Evolutionary conservation across 192 early-diverging fungal genomes (phyloP).

Genomic region (Phycomyces blakesleeanus): DNA sequence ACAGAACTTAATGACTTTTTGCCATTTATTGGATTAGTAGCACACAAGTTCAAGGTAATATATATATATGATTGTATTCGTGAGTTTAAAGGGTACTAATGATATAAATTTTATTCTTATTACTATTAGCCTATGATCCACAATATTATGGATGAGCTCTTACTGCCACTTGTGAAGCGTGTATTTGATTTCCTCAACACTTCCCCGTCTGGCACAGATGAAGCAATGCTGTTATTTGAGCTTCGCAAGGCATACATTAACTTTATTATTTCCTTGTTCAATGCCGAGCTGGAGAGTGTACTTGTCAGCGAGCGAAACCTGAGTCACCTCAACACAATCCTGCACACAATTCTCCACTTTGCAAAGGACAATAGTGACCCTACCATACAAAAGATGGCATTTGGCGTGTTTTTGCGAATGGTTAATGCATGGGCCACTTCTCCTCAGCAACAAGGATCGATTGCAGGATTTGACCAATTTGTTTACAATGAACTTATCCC

Average conservation of each 20-base stretch:
- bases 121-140: constrained; percentile 55
- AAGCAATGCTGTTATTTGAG: constrained; percentile 69
- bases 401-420: constrained; percentile 66
- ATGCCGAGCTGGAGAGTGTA: constrained; percentile 70
- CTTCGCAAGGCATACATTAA: constrained; percentile 80
- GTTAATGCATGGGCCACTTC: constrained; percentile 58
- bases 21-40: constrained; percentile 76
- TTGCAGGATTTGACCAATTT: constrained; percentile 70
- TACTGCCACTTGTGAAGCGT: constrained; percentile 75
- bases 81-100: no score
- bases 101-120: no score
- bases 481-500: constrained; percentile 71
- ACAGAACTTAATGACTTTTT: constrained; percentile 83
- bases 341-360: constrained; percentile 66
- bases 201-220: constrained; percentile 83
- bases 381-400: constrained; percentile 59
- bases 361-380: constrained; percentile 61
- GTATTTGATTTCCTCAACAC: constrained; percentile 85
- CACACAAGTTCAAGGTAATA: constrained; percentile 87
- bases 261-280: constrained; percentile 78
- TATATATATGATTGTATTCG: no score
- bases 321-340: constrained; percentile 52
- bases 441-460: constrained; percentile 10
- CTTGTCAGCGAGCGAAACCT: constrained; percentile 70
- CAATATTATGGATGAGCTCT: constrained; percentile 68